Evolutionary conservation across 129 eudicot species (phyloP), one percentile per base, ranked within the genome.

Genomic region (Dittrichia graveolens): DNA sequence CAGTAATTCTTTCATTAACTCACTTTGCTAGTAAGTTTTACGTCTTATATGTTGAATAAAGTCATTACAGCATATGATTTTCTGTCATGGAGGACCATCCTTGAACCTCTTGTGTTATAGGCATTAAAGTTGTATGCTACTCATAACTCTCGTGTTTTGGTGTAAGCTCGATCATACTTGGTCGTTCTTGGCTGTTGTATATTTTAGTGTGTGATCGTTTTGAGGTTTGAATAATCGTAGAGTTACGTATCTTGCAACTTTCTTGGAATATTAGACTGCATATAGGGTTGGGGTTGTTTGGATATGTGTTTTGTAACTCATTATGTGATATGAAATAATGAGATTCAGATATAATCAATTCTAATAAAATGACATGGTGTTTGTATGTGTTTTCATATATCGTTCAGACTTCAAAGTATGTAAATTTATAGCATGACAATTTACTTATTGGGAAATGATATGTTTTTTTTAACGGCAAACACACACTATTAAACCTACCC

Each of bases 1-100:
- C 99, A 94, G 94, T 94, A 88, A 87, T n/a, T 78, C 56, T 55
- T 75, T n/a, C 41, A 6, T 13, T 42, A 5, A 24, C 68, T 24
- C 39, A 11, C 41, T 58, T 59, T 48, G 15, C 8, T 56, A 35
- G 65, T 55, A 55, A 75, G 62, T 24, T 57, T 24, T 31, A 55
- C 72, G 13, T n/a, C 63, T 38, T 7, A 34, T 44, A 42, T 71
- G 43, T 38, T 47, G 63, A 69, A 67, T 71, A 81, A 72, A 24
- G 69, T 45, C 7, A 42, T 49, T 19, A 59, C n/a, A 24, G 53
- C 6, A 6, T 59, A 48, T 54, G 37, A 55, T 18, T 4, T 5
- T 1, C 4, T 16, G 11, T 39, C 3, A 64, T 53, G 66, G 73
- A 34, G 37, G 58, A 35, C 9, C 5, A 34, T 3, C 34, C 48